Evolutionary conservation across 192 early-diverging fungal genomes (phyloP).

Genomic region (Coemansia sp.): DNA sequence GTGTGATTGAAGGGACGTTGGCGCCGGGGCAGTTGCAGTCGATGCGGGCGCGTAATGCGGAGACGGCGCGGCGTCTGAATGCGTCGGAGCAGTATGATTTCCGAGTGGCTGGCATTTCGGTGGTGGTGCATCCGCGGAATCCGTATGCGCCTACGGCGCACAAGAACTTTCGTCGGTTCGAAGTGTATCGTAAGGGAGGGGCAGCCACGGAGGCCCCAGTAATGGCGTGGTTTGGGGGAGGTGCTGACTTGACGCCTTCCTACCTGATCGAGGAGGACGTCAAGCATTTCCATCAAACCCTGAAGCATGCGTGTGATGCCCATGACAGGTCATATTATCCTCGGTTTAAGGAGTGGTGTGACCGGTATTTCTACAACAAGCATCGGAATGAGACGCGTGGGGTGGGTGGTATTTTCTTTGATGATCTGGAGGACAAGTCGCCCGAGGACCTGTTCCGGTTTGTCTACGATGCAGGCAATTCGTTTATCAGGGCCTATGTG

Average conservation of each 20-base stretch:
- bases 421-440: conserved; percentile 75
- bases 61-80: conserved; percentile 51
- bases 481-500: conserved; percentile 79
- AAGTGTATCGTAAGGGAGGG: conserved; percentile 59
- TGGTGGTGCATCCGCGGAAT: conserved; percentile 94
- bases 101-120: conserved; percentile 84
- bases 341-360: conserved; percentile 94
- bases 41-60: conserved; percentile 78
- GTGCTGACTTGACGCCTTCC: conserved; percentile 87
- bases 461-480: conserved; percentile 74
- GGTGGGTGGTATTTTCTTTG: conserved; percentile 98
- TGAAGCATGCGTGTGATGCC: conserved; percentile 90
- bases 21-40: conserved; percentile 70
- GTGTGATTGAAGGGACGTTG: conserved; percentile 79
- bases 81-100: conserved; percentile 62
- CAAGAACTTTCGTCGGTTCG: conserved; percentile 97
- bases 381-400: conserved; percentile 90
- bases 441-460: conserved; percentile 77
- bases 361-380: conserved; percentile 84
- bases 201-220: no score
- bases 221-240: conserved; percentile 95
- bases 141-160: conserved; percentile 95
- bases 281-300: conserved; percentile 83
- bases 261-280: conserved; percentile 91
- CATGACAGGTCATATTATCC: conserved; percentile 80